These are phyloP conservation scores for Limonium bicolor DNA, from an alignment of 148 eudicot species.

Conservation along the genomic window DNA sequence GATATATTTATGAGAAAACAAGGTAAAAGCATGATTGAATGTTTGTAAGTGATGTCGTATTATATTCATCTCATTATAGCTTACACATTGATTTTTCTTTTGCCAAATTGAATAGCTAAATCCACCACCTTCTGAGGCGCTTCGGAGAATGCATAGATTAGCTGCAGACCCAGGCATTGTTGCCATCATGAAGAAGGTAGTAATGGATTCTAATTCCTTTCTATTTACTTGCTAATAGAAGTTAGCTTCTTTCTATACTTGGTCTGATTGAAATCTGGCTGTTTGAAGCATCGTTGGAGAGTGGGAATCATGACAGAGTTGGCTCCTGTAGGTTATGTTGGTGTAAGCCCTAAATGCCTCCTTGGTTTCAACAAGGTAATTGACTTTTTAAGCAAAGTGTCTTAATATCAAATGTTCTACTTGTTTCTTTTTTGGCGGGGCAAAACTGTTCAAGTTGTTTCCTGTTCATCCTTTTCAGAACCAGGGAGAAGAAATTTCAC, in stretches of 20 bases:
- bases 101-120: conserved; percentile 30
- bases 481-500: conserved; percentile 85
- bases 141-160: conserved; percentile 79
- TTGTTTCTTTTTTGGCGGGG: background rate
- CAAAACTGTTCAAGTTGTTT: no score
- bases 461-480: conserved; percentile 34
- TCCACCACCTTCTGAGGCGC: conserved; percentile 83
- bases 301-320: conserved; percentile 97
- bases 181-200: conserved; percentile 95
- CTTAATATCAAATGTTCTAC: background rate
- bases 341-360: conserved; percentile 68
- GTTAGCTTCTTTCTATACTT: no score
- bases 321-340: conserved; percentile 95
- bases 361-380: conserved; percentile 85
- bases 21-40: no score
- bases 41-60: no score
- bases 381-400: background rate
- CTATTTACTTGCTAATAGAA: no score
- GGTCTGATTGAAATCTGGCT: no score
- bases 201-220: conserved; percentile 2
- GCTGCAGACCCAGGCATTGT: conserved; percentile 95
- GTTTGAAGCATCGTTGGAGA: conserved; percentile 76
- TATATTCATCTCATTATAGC: background rate
- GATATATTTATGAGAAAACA: no score
- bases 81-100: background rate